Conservation (phyloP, 345 rosid genomes). For the Acer saccharum region DNA sequence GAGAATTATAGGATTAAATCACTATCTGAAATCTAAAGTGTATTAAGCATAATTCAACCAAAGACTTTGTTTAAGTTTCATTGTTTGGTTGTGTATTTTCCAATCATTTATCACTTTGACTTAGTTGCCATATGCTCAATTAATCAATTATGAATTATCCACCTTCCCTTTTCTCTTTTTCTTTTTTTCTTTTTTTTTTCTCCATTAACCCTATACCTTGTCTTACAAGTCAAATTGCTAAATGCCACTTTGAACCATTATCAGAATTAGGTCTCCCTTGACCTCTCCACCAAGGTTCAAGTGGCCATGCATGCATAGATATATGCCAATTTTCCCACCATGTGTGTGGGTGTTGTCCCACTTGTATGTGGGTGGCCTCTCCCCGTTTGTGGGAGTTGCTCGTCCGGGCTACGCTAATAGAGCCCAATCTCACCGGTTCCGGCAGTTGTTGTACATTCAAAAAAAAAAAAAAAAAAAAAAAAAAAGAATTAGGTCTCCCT, state of each 20-base stretch:
- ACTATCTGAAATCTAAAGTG: constrained; percentile 10
- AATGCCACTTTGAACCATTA: background rate
- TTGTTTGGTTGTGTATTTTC: background rate
- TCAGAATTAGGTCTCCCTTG: background rate
- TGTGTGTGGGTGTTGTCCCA: too few species aligned
- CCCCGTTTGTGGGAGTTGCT: too few species aligned
- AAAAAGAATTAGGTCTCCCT: background rate
- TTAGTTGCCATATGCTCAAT: background rate
- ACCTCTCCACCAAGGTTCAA: too few species aligned
- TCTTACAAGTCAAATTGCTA: constrained; percentile 12
- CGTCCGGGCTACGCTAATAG: too few species aligned
- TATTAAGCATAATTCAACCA: constrained; percentile 4
- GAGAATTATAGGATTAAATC: constrained; percentile 5
- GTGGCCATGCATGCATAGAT: too few species aligned
- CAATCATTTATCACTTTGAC: constrained; percentile 32
- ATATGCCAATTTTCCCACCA: too few species aligned
- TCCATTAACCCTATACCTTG: background rate
- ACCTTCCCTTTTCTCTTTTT: background rate
- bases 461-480: too few species aligned
- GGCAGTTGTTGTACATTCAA: too few species aligned
- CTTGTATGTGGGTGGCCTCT: too few species aligned
- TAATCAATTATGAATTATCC: constrained; percentile 13
- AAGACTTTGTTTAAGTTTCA: constrained; percentile 5
- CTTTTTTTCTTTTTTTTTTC: too few species aligned
- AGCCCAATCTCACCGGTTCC: too few species aligned